Percentiles rank a stretch among this genome's conserved stretches.
These are phyloP conservation scores for Sugiyamaella americana DNA, from an alignment of 805 yeast genomes.

Conservation along the genomic window DNA sequence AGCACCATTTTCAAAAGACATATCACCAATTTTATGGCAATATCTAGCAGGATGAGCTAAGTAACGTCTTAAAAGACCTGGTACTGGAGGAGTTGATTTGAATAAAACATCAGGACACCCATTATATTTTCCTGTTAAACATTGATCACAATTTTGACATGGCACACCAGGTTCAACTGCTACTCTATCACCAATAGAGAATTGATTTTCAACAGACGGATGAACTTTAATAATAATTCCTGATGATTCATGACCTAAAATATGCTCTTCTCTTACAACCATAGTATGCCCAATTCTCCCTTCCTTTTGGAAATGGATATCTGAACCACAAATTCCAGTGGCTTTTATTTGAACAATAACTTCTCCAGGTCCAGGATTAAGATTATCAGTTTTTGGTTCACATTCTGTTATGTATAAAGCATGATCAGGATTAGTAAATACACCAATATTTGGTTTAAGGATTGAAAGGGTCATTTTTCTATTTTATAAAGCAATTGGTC, in stretches of 20 bases:
- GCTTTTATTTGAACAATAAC: slow-evolving; percentile 55
- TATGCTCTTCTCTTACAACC: slow-evolving; percentile 58
- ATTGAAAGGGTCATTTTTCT: background rate
- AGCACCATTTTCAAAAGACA: slow-evolving; percentile 50
- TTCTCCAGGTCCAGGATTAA: slow-evolving; percentile 34
- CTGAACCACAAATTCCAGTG: slow-evolving; percentile 74
- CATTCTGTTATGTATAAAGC: slow-evolving; percentile 27
- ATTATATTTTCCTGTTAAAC: slow-evolving; percentile 33
- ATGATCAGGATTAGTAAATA: slow-evolving; percentile 31
- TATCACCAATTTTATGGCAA: slow-evolving; percentile 34
- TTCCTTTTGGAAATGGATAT: slow-evolving; percentile 60
- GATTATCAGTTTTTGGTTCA: slow-evolving; percentile 24
- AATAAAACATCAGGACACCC: slow-evolving; percentile 34
- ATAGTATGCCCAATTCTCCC: slow-evolving; percentile 52
- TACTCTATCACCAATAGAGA: slow-evolving; percentile 43
- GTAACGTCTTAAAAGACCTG: slow-evolving; percentile 33
- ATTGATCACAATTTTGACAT: slow-evolving; percentile 37
- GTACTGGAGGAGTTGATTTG: slow-evolving; percentile 35
- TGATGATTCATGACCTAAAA: slow-evolving; percentile 56
- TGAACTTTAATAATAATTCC: slow-evolving; percentile 46
- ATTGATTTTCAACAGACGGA: slow-evolving; percentile 37
- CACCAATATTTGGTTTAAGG: slow-evolving; percentile 25
- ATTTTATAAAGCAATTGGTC: too few relatives aligned
- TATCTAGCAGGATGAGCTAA: slow-evolving; percentile 34
- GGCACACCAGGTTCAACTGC: slow-evolving; percentile 48